Base-by-base conservation (phyloP, 2,329 filamentous ascomycete species). In the Chaetothyriales sp. region DNA sequence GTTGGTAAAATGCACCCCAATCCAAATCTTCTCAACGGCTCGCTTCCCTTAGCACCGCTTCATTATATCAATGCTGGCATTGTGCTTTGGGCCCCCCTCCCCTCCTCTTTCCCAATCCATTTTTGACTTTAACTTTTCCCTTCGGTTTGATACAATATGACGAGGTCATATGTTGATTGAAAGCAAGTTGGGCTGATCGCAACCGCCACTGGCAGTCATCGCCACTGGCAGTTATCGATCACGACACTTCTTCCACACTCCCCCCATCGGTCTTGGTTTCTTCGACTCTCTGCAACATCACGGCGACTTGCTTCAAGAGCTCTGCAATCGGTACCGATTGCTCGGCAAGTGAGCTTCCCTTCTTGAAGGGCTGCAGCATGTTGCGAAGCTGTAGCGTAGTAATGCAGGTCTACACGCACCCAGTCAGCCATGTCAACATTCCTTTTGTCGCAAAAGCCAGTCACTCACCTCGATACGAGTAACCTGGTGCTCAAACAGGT, bases 401-500 rank as follows among this genome's bases (percentile, higher is more conserved):
- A 60, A 89, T 78, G 64, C 86, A 92, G 49, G 86, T 83, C 88
- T 94, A 59, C 25, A 45, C 6, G 25, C n/a, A 37, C 40, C 18
- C n/a, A 10, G 15, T 8, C 20, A 40, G 25, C 10, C 47, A 6
- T 4, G 43, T 28, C 43, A 44, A 49, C 13, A 18, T 20, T 20
- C 29, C 5, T 13, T 18, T 18, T 20, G 15, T 25, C 22, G 22
- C 22, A 3, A 25, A 25, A 22, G 18, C 37, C 13, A 48, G 47
- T 49, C 33, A 70, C 83, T 69, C 74, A 94, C 89, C 81, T 98
- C 92, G 66, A 98, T 94, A 63, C 92, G 81, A 66, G 86, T 89
- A 60, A 98, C 85, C 75, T 95, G 89, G 65, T 97, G 89, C 66
- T 94, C 89, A 67, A 97, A 78, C 63, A 98, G 88, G 63, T 87